Evolutionary conservation across 2,329 filamentous ascomycete genomes (phyloP).

Genomic region (Sporothrix pallida): DNA sequence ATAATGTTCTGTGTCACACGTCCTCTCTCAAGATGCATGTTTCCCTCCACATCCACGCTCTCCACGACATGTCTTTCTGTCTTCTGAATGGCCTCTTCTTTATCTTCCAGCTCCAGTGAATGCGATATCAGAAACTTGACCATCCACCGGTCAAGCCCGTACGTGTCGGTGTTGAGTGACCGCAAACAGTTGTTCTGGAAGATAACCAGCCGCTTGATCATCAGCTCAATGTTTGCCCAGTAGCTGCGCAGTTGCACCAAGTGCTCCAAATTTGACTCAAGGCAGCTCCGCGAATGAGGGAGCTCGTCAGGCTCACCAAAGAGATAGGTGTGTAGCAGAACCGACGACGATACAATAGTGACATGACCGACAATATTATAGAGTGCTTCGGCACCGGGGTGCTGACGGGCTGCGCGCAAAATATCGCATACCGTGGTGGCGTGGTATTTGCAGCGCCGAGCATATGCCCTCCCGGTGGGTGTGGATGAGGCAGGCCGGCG

Average conservation of each 20-base stretch:
- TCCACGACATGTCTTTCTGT: too few relatives aligned
- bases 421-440: background rate
- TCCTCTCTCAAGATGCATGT: background rate
- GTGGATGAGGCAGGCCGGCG: background rate
- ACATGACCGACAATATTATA: background rate
- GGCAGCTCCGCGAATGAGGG: background rate
- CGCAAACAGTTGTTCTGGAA: background rate
- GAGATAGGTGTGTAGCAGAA: background rate
- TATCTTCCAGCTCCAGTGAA: background rate
- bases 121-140: background rate
- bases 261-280: background rate
- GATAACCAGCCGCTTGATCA: background rate
- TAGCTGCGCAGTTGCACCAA: background rate
- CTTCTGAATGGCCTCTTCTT: background rate
- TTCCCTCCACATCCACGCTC: background rate
- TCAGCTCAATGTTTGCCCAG: background rate
- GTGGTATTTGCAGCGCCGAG: background rate
- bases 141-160: background rate
- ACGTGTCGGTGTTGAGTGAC: background rate
- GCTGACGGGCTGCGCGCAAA: background rate
- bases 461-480: background rate
- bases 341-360: background rate
- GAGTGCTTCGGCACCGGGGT: background rate
- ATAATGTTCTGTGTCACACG: background rate
- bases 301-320: background rate